Conservation (phyloP, 2,329 filamentous ascomycete genomes). For the Aspergillus bombycis region DNA sequence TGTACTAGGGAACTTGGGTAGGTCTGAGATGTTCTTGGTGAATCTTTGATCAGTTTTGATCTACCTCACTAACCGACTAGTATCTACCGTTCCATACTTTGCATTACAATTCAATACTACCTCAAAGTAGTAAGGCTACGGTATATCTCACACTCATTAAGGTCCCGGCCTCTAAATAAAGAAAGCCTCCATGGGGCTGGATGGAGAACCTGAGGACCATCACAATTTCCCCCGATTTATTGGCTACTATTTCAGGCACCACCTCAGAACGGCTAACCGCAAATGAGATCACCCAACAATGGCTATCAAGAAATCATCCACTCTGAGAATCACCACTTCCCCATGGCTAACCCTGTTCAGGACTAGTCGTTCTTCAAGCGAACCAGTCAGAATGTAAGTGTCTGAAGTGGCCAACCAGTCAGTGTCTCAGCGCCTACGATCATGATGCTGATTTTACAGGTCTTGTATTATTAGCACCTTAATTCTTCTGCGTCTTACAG, state of each 20-base stretch:
- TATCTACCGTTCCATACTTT: not conserved
- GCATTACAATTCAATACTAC: too few relatives aligned
- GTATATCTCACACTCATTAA: not conserved
- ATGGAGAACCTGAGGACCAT: not conserved
- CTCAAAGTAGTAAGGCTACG: too few relatives aligned
- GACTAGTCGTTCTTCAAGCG: slow-evolving; percentile 12
- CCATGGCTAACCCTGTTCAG: not conserved
- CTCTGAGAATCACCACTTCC: not conserved
- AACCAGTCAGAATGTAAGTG: slow-evolving; percentile 15
- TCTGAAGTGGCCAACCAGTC: slow-evolving; percentile 7
- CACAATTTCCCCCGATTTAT: not conserved
- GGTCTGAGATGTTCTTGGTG: not conserved
- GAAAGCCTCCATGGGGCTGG: not conserved
- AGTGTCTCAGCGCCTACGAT: slow-evolving; percentile 16
- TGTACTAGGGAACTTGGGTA: not conserved
- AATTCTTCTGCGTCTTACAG: not conserved
- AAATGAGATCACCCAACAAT: slow-evolving; percentile 5
- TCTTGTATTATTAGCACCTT: slow-evolving; percentile 4
- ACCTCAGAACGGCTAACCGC: not conserved
- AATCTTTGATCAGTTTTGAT: not conserved
- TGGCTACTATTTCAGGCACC: slow-evolving; percentile 7
- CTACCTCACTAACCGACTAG: not conserved
- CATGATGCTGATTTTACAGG: slow-evolving; percentile 1
- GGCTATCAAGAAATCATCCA: slow-evolving; percentile 5
- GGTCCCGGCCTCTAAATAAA: not conserved